These are phyloP conservation scores for Solanum paucissectum DNA, from an alignment of 257 asterid genomes.

Conservation along the genomic window DNA sequence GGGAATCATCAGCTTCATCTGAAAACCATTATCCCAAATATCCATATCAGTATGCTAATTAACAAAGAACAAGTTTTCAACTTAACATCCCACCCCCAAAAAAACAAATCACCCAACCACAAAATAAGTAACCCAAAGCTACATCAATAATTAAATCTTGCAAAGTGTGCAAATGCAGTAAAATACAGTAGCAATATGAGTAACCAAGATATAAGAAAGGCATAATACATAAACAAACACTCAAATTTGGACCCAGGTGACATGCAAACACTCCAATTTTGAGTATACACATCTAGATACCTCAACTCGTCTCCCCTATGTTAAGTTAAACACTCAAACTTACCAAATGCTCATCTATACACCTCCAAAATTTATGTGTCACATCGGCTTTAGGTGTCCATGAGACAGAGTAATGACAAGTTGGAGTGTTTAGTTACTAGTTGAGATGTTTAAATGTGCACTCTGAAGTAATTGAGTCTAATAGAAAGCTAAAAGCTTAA, in stretches of 20 bases:
- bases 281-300: neutral
- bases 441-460: no score
- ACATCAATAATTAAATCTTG: neutral
- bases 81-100: neutral
- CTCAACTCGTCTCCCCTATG: neutral
- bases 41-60: neutral
- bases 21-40: slow-evolving; percentile 25
- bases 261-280: neutral
- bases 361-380: neutral
- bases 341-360: neutral
- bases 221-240: neutral
- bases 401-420: neutral
- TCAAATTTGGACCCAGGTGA: neutral
- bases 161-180: neutral
- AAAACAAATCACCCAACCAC: neutral
- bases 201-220: neutral
- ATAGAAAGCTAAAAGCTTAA: neutral
- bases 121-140: neutral
- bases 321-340: neutral
- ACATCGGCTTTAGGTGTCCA: neutral
- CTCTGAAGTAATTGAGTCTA: neutral
- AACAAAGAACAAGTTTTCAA: neutral
- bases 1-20: slow-evolving; percentile 74
- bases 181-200: neutral
- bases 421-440: neutral